Percentiles rank a stretch among this genome's conserved stretches.
Evolutionary conservation across 495 filamentous ascomycete species (phyloP).

Genomic region (Podospora bellae-mahoneyi): DNA sequence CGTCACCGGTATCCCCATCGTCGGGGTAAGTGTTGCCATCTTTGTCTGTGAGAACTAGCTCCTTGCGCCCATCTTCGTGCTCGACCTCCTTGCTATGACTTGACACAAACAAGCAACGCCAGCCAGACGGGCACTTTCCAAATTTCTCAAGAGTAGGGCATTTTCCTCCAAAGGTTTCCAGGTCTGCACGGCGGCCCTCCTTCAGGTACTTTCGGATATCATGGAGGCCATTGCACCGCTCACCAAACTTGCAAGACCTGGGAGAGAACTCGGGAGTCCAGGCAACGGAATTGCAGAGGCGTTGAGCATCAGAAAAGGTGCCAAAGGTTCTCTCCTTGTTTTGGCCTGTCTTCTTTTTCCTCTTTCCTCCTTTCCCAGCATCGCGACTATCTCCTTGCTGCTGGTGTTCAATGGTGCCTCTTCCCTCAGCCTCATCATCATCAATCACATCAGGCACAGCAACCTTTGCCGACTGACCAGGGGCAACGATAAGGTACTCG

Average conservation of each 20-base stretch:
- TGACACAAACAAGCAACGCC: constrained; percentile 85
- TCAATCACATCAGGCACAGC: constrained; percentile 35
- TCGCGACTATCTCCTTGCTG: constrained; percentile 31
- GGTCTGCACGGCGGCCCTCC: constrained; percentile 74
- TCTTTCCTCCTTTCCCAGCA: constrained; percentile 32
- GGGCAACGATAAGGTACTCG: constrained; percentile 63
- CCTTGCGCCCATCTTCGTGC: constrained; percentile 70
- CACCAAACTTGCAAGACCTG: constrained; percentile 65
- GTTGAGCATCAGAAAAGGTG: constrained; percentile 68
- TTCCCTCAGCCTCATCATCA: constrained; percentile 70
- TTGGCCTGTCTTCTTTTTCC: constrained; percentile 71
- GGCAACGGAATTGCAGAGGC: constrained; percentile 69
- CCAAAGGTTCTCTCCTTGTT: constrained; percentile 87
- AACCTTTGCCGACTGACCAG: constrained; percentile 22
- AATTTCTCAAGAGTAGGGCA: constrained; percentile 77
- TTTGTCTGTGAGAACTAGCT: constrained; percentile 63
- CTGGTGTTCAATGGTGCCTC: constrained; percentile 44
- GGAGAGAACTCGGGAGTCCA: constrained; percentile 73
- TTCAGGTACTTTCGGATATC: constrained; percentile 79
- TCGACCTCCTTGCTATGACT: constrained; percentile 77
- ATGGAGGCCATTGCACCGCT: constrained; percentile 74
- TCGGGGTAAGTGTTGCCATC: constrained; percentile 14
- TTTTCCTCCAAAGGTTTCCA: constrained; percentile 65
- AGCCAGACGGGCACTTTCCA: constrained; percentile 76
- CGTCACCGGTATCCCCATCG: constrained; percentile 25